Conservation (phyloP, 805 yeast genomes). For the Saccharomyces jurei region DNA sequence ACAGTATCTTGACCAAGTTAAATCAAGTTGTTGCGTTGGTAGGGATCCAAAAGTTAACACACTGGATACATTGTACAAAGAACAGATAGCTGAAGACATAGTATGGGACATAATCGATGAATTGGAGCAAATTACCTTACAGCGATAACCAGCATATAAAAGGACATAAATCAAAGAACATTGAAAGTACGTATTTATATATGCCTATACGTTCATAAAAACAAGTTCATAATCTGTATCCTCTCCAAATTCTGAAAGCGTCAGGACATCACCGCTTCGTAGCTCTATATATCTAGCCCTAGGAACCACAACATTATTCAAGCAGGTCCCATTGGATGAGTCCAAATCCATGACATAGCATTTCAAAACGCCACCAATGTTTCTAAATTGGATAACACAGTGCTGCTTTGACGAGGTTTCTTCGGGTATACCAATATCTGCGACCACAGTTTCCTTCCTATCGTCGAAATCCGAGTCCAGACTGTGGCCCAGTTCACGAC, state of each 20-base stretch:
- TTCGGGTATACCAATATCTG: conserved; percentile 32
- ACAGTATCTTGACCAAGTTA: conserved; percentile 26
- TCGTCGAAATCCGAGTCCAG: conserved; percentile 1
- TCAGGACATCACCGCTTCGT: conserved; percentile 34
- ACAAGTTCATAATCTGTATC: conserved; percentile 26
- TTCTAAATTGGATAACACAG: conserved; percentile 41
- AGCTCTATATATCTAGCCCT: conserved; percentile 37
- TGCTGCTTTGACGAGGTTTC: conserved; percentile 40
- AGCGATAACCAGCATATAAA: conserved; percentile 6
- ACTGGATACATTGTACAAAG: conserved; percentile 53
- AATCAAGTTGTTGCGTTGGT: conserved; percentile 30
- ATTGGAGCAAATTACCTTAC: conserved; percentile 43
- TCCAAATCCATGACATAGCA: conserved; percentile 41
- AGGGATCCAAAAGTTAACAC: conserved; percentile 35
- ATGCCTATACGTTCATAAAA: conserved; percentile 9
- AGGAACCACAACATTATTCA: conserved; percentile 36
- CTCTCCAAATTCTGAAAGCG: conserved; percentile 31
- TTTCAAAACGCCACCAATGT: conserved; percentile 13
- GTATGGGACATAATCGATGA: conserved; percentile 83
- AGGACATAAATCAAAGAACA: background rate
- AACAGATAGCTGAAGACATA: conserved; percentile 70
- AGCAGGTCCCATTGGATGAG: conserved; percentile 40
- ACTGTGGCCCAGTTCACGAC: conserved; percentile 26
- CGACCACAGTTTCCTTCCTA: conserved; percentile 22
- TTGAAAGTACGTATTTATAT: background rate